Base-by-base conservation (phyloP, 2,329 filamentous ascomycete genomes). In the Fusarium incarnatum region DNA sequence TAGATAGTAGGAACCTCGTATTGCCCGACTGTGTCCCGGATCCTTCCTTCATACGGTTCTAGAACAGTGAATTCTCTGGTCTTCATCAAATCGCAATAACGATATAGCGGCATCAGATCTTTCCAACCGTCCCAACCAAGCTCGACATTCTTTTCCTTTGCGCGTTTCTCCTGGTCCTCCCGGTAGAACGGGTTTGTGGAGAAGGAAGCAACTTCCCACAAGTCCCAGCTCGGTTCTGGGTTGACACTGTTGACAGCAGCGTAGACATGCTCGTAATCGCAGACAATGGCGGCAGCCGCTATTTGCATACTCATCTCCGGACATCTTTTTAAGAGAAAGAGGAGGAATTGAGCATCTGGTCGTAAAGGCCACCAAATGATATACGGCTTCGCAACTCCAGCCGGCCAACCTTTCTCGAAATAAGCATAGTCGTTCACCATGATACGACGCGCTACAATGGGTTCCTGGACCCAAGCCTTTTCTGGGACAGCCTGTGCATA, bases 1-100 rank as follows among this genome's bases (percentile, higher is more conserved):
- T 4, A 37, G 1, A 11, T 4, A 2, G 0, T 37, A 0, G 34
- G 34, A n/a, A 11, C 2, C 9, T 1, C 16, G 5, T 37, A n/a
- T 9, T 37, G 1, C 9, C 9, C 34, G 16, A 37, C 34, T 6
- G 9, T 37, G 5, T 37, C 34, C 18, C 34, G 34, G 18, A 37
- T 37, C 34, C 34, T n/a, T 37, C 34, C 34, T n/a, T 37, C 34
- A n/a, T 37, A 37, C 7, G 32, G 32, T 1, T 34, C 32, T 1
- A 34, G 16, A 37, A 37, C 18, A 11, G 34, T 37, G 34, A 7
- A 37, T 37, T 37, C 34, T 1, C 0, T 37, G 18, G 18, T 37
- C 34, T 4, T 37, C 6, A 37, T 4, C 34, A 37, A 7, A 37
- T 37, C 34, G 34, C 16, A 16, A 25, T 25, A 25, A 8, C 25